Percentiles rank a stretch among this genome's conserved stretches.
These are phyloP conservation scores for Neurospora hispaniola DNA, from an alignment of 495 filamentous ascomycete species.

Conservation along the genomic window DNA sequence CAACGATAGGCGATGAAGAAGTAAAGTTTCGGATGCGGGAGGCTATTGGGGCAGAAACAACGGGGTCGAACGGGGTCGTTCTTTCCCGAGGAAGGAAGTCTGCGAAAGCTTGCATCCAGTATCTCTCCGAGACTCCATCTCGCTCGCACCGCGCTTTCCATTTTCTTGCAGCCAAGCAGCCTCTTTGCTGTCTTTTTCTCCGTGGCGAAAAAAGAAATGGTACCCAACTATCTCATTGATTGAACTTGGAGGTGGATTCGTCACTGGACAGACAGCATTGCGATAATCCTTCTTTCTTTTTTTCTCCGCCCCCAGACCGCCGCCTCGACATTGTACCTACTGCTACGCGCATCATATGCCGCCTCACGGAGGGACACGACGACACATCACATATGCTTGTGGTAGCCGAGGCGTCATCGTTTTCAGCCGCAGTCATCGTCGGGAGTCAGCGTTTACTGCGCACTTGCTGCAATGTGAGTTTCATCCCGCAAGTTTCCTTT, in stretches of 20 bases:
- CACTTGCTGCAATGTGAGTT: background rate
- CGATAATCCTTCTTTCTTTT: background rate
- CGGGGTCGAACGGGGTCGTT: background rate
- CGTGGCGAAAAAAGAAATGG: background rate
- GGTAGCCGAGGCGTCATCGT: background rate
- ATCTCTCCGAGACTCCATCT: background rate
- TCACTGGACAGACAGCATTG: background rate
- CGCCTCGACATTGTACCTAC: constrained; percentile 3
- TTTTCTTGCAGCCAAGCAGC: background rate
- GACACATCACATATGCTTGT: background rate
- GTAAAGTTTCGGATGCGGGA: background rate
- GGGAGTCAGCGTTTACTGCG: background rate
- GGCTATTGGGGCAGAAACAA: background rate
- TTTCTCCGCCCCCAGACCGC: background rate
- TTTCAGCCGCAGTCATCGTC: background rate
- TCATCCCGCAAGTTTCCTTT: background rate
- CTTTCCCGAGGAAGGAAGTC: background rate
- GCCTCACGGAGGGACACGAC: background rate
- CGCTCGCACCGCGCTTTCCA: background rate
- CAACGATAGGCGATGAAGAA: background rate
- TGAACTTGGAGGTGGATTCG: background rate
- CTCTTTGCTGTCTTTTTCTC: background rate
- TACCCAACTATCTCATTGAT: background rate
- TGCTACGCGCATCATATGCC: background rate
- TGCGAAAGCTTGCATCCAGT: background rate